Percentiles rank a stretch among this genome's conserved stretches.
These are phyloP conservation scores for Ceratocystiopsis sp. DNA, from an alignment of 2,329 filamentous ascomycete genomes.

Conservation along the genomic window DNA sequence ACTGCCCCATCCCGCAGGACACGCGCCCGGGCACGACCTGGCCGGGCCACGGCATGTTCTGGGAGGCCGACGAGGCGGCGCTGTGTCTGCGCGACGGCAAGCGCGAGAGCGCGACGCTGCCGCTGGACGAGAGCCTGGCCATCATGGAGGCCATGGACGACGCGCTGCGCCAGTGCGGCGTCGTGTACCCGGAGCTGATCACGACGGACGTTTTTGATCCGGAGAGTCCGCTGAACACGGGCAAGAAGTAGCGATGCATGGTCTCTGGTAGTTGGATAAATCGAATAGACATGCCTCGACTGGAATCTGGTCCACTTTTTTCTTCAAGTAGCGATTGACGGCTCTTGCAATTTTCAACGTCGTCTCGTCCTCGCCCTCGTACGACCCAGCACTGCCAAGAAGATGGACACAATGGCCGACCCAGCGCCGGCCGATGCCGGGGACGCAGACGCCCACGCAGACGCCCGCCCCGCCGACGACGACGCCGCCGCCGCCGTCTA, in stretches of 20 bases:
- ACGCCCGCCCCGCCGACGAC: neutral
- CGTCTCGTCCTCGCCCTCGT: too few relatives aligned
- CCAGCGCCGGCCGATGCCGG: too few relatives aligned
- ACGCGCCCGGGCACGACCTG: conserved; percentile 14
- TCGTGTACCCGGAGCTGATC: conserved; percentile 34
- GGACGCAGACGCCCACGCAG: neutral
- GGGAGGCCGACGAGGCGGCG: conserved; percentile 27
- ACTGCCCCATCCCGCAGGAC: conserved; percentile 30
- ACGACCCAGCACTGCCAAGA: too few relatives aligned
- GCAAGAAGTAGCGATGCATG: conserved; percentile 12
- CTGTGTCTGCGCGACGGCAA: conserved; percentile 50
- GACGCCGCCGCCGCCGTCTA: conserved; percentile 30
- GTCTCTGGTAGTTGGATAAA: too few relatives aligned
- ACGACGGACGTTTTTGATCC: conserved; percentile 40
- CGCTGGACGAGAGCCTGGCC: conserved; percentile 60
- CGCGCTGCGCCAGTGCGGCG: conserved; percentile 33
- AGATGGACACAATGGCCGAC: too few relatives aligned
- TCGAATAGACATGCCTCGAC: too few relatives aligned
- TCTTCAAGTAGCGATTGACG: too few relatives aligned
- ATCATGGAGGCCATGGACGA: conserved; percentile 64
- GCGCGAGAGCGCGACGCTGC: conserved; percentile 54
- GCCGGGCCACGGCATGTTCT: conserved; percentile 63
- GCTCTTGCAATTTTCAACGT: too few relatives aligned
- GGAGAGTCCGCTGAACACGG: conserved; percentile 45
- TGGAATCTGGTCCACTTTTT: too few relatives aligned